These are phyloP conservation scores for Tremella mesenterica DNA, from an alignment of 768 basidiomycete genomes.

Conservation along the genomic window DNA sequence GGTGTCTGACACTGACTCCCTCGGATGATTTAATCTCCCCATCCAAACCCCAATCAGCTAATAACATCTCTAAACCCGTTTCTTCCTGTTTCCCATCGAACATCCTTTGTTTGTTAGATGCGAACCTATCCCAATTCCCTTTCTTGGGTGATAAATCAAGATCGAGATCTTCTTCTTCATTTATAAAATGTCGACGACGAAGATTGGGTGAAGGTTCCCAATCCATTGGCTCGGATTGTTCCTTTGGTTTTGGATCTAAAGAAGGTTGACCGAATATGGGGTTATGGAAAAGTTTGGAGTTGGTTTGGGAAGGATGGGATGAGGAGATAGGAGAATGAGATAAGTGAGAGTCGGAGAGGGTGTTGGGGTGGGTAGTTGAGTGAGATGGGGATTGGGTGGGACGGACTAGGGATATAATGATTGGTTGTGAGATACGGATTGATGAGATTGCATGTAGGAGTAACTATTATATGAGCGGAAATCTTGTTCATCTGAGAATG, in stretches of 20 bases:
- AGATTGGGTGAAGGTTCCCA: slow-evolving; percentile 34
- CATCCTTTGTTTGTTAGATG: slow-evolving; percentile 27
- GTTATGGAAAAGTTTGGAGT: slow-evolving; percentile 4
- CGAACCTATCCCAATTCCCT: slow-evolving; percentile 34
- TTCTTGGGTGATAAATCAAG: not conserved
- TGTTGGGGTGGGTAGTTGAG: not conserved
- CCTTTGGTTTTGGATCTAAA: slow-evolving; percentile 10
- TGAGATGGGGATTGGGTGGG: slow-evolving; percentile 13
- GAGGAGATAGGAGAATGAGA: not conserved
- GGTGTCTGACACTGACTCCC: no score
- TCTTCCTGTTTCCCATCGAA: slow-evolving; percentile 23
- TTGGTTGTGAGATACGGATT: slow-evolving; percentile 17
- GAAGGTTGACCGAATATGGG: slow-evolving; percentile 43
- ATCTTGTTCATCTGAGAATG: not conserved
- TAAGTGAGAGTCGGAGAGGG: not conserved
- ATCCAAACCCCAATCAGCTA: slow-evolving; percentile 31
- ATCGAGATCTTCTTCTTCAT: slow-evolving; percentile 10
- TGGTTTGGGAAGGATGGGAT: not conserved
- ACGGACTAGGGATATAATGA: slow-evolving; percentile 20
- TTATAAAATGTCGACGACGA: not conserved
- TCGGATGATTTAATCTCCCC: no score
- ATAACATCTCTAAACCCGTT: slow-evolving; percentile 31
- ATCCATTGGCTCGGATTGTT: slow-evolving; percentile 32
- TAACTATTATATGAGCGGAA: slow-evolving; percentile 15
- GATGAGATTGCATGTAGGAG: slow-evolving; percentile 12